phyloP scores from a whole-genome alignment of 2,329 filamentous ascomycete species.

The Lachnellula cervina region DNA sequence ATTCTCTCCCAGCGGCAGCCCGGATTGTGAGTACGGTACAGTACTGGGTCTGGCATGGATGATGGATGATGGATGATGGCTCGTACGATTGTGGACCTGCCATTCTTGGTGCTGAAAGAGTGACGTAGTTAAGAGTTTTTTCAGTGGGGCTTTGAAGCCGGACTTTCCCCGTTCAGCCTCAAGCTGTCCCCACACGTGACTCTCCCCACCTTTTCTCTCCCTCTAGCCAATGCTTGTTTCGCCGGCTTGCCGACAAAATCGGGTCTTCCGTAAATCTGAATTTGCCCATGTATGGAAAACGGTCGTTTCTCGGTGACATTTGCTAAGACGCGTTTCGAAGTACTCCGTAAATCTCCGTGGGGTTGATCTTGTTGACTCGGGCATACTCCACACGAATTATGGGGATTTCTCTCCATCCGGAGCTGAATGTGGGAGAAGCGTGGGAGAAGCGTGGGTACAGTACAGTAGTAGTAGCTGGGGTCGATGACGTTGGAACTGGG shows the following conservation, averaged over 20 bases:
- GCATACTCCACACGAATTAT: background rate
- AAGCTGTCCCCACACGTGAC: background rate
- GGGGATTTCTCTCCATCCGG: background rate
- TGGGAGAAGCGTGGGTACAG: background rate
- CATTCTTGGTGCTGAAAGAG: too few species aligned
- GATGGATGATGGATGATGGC: too few species aligned
- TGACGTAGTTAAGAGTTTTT: too few species aligned
- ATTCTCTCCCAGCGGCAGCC: too few species aligned
- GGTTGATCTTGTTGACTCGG: background rate
- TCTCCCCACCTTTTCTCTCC: too few species aligned
- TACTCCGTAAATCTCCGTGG: too few species aligned
- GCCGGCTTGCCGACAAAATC: background rate
- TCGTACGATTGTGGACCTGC: too few species aligned
- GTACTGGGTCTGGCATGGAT: too few species aligned
- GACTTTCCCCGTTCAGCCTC: slow-evolving; percentile 1
- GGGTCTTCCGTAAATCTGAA: background rate
- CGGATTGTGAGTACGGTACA: too few species aligned
- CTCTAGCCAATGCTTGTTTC: too few species aligned
- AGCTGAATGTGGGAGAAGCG: background rate
- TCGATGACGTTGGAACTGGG: background rate
- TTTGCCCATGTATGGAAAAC: background rate
- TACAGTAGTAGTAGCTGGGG: background rate
- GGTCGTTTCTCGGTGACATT: slow-evolving; percentile 12
- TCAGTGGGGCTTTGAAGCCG: background rate
- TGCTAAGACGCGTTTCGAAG: background rate